phyloP scores from a whole-genome alignment of 1,139 yeast genomes.

The Entelexis paramagnoliae region DNA sequence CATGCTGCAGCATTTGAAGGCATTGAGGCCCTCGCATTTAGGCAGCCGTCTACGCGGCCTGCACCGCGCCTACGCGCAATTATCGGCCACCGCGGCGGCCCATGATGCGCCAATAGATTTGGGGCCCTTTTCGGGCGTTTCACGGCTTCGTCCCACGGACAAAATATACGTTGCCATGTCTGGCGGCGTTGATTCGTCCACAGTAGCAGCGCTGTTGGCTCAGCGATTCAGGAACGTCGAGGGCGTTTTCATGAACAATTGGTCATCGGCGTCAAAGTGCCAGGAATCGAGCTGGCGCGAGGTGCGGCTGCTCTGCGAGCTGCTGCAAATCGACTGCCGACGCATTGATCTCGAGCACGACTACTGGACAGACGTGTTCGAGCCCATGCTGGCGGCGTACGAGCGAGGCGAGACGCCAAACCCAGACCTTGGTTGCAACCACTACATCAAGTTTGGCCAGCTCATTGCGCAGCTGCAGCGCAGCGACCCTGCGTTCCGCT shows the following conservation, averaged over 20 bases:
- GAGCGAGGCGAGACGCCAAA: slow-evolving; percentile 75
- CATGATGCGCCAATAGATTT: not conserved
- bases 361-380: slow-evolving; percentile 86
- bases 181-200: slow-evolving; percentile 92
- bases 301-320: slow-evolving; percentile 54
- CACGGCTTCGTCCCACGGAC: slow-evolving; percentile 34
- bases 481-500: slow-evolving; percentile 26
- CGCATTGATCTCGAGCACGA: slow-evolving; percentile 79
- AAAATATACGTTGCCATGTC: slow-evolving; percentile 82
- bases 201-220: slow-evolving; percentile 62
- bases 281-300: slow-evolving; percentile 85
- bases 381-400: slow-evolving; percentile 76
- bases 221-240: slow-evolving; percentile 43
- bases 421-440: slow-evolving; percentile 86
- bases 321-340: slow-evolving; percentile 56
- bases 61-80: not conserved
- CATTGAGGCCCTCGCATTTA: not conserved
- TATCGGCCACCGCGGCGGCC: not conserved
- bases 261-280: slow-evolving; percentile 65
- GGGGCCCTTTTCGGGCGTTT: slow-evolving; percentile 13
- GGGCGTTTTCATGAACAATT: slow-evolving; percentile 89
- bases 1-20: too few species aligned
- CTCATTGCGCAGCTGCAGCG: slow-evolving; percentile 46
- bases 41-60: not conserved
- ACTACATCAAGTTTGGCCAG: slow-evolving; percentile 74